Percentiles rank a stretch among this genome's conserved stretches.
These are phyloP conservation scores for Leccinum variicolor DNA, from an alignment of 768 basidiomycete species.

Conservation along the genomic window DNA sequence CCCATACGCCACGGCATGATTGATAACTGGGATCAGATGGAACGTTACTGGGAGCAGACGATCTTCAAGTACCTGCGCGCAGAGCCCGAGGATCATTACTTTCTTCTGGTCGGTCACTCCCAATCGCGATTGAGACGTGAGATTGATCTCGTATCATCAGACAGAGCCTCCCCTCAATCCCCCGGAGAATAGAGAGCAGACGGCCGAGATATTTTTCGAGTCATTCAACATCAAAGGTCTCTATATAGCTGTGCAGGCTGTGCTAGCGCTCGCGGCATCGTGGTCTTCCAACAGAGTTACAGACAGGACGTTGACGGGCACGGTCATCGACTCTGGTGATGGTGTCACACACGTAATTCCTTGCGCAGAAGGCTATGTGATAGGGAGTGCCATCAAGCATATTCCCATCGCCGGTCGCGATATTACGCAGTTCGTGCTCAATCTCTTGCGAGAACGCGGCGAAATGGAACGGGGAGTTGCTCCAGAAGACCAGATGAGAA, in stretches of 20 bases:
- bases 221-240: constrained; percentile 99
- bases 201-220: constrained; percentile 99
- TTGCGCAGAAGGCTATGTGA: constrained; percentile 96
- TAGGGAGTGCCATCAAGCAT: constrained; percentile 98
- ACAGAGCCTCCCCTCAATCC: constrained; percentile 99
- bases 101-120: constrained; percentile 73
- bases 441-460: constrained; percentile 91
- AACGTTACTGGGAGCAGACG: constrained; percentile 98
- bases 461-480: constrained; percentile 81
- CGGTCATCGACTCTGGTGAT: constrained; percentile 98
- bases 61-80: constrained; percentile 99
- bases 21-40: constrained; percentile 99
- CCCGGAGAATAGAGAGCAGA: constrained; percentile 98
- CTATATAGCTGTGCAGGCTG: constrained; percentile 98
- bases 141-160: constrained; percentile 38
- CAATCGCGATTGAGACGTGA: background rate
- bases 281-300: constrained; percentile 91
- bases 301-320: constrained; percentile 92
- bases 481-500: constrained; percentile 88
- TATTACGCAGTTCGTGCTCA: constrained; percentile 94
- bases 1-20: constrained; percentile 98
- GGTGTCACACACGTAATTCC: constrained; percentile 99
- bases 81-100: constrained; percentile 98
- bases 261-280: constrained; percentile 94
- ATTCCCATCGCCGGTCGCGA: constrained; percentile 98